Percentiles rank a stretch among this genome's conserved stretches.
Evolutionary conservation across 352 stramenopile genomes (phyloP).

Genomic region (Sclerospora graminicola): DNA sequence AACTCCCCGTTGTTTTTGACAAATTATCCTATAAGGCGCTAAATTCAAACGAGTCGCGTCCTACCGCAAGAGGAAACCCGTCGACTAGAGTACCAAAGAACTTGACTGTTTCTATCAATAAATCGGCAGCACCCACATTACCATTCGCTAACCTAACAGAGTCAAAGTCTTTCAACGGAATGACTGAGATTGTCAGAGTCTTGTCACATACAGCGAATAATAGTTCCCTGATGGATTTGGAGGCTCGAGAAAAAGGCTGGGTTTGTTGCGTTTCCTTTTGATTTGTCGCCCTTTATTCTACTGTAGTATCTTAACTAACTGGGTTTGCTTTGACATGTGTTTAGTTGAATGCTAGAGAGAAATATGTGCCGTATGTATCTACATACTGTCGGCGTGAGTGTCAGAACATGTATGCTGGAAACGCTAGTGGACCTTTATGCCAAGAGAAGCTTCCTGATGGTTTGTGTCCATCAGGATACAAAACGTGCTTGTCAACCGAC

Average conservation of each 20-base stretch:
- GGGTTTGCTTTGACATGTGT: constrained; percentile 3
- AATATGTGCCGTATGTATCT: constrained; percentile 36
- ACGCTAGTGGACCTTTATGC: constrained; percentile 31
- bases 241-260: constrained; percentile 9
- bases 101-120: not conserved
- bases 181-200: constrained; percentile 15
- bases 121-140: constrained; percentile 11
- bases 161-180: constrained; percentile 1
- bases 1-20: constrained; percentile 2
- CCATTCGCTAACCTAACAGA: constrained; percentile 3
- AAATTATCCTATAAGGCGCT: not conserved
- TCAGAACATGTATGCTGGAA: constrained; percentile 51
- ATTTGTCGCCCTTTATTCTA: not conserved
- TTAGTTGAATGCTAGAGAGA: constrained; percentile 8
- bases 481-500: constrained; percentile 52
- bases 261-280: constrained; percentile 7
- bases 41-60: constrained; percentile 1
- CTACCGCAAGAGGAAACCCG: constrained; percentile 1
- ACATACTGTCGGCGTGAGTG: constrained; percentile 71
- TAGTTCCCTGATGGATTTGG: constrained; percentile 14
- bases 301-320: constrained; percentile 1
- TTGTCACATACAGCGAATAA: constrained; percentile 17
- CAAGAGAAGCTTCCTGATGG: constrained; percentile 32
- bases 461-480: constrained; percentile 47
- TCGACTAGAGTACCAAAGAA: constrained; percentile 1